Percentiles rank a stretch among this genome's conserved stretches.
phyloP scores from a whole-genome alignment of 2,329 filamentous ascomycete species.

The Aspergillus ustus region DNA sequence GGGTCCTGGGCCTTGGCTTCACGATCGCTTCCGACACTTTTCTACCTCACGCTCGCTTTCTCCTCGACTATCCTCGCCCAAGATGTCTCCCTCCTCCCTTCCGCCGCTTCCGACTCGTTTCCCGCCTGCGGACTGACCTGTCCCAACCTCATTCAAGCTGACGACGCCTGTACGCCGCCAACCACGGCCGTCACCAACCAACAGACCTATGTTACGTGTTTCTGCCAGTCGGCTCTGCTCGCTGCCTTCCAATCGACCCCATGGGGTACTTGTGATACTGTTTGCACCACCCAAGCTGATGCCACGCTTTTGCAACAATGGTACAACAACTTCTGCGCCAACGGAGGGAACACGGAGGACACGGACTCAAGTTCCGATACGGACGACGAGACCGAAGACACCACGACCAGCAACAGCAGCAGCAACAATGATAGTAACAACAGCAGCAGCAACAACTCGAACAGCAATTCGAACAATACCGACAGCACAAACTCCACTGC shows the following conservation, averaged over 20 bases:
- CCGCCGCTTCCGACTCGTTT: constrained; percentile 51
- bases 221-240: constrained; percentile 70
- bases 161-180: constrained; percentile 69
- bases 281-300: constrained; percentile 59
- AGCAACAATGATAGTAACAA: constrained; percentile 22
- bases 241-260: constrained; percentile 61
- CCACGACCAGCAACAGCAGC: constrained; percentile 25
- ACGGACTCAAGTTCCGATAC: constrained; percentile 31
- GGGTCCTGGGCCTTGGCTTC: constrained; percentile 18
- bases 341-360: constrained; percentile 47
- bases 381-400: neutral
- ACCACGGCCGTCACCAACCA: constrained; percentile 56
- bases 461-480: neutral
- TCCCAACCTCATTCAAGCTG: constrained; percentile 68
- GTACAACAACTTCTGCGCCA: constrained; percentile 70
- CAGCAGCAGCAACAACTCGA: constrained; percentile 26
- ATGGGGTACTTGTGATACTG: constrained; percentile 65
- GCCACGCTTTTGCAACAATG: constrained; percentile 67
- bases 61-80: constrained; percentile 26
- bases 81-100: constrained; percentile 39
- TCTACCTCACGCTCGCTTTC: constrained; percentile 24
- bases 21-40: constrained; percentile 15
- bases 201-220: constrained; percentile 68
- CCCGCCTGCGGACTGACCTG: constrained; percentile 67
- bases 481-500: neutral